Evolutionary conservation across 2,329 filamentous ascomycete species (phyloP).

Genomic region (Leptographium flavum): DNA sequence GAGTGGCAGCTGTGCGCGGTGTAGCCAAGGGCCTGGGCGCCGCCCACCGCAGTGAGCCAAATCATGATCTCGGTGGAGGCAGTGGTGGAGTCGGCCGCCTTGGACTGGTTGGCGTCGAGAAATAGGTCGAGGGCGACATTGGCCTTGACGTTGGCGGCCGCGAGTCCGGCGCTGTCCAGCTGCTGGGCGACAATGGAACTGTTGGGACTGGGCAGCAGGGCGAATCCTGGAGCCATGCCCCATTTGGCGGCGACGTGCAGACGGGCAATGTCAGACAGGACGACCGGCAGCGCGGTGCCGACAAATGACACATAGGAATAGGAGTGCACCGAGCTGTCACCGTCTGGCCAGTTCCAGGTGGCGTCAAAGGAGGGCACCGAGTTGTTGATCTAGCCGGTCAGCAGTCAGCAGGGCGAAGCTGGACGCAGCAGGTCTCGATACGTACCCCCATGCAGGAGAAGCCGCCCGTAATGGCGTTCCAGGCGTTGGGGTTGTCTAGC

Average conservation of each 20-base stretch:
- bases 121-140: constrained; percentile 5
- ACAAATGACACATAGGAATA: constrained; percentile 1
- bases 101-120: neutral
- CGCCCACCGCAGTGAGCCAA: constrained; percentile 1
- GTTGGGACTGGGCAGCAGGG: neutral
- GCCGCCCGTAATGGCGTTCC: neutral
- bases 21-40: neutral
- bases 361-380: neutral
- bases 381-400: neutral
- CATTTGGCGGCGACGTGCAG: neutral
- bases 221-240: neutral
- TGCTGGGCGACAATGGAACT: neutral
- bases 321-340: neutral
- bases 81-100: neutral
- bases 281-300: neutral
- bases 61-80: constrained; percentile 4
- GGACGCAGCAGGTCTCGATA: neutral
- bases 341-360: neutral
- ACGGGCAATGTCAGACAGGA: neutral
- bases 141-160: neutral
- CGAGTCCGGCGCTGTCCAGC: neutral
- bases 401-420: neutral
- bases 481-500: constrained; percentile 1
- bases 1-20: neutral
- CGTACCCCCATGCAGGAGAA: constrained; percentile 1